These are phyloP conservation scores for Rubroshorea leprosula DNA, from an alignment of 345 rosid species.

Conservation along the genomic window DNA sequence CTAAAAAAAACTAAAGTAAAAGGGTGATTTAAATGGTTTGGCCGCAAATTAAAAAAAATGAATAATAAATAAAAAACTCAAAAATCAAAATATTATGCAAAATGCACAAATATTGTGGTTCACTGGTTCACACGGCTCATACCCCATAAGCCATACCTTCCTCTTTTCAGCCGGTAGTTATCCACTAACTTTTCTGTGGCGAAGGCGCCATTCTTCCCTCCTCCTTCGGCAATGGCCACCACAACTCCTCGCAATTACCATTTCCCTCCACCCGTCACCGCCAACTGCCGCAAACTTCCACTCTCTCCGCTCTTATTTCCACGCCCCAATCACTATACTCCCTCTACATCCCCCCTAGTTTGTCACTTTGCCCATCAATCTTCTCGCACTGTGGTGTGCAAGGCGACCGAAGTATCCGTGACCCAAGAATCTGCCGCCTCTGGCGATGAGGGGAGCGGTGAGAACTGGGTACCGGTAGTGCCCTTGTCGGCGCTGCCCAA, in stretches of 20 bases:
- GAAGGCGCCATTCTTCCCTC: neutral
- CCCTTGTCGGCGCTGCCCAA: constrained; percentile 80
- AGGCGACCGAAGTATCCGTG: constrained; percentile 54
- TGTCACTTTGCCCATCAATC: constrained; percentile 16
- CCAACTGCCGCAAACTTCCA: constrained; percentile 19
- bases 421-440: constrained; percentile 35
- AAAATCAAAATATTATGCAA: too few species aligned
- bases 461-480: constrained; percentile 88
- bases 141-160: neutral
- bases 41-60: too few species aligned
- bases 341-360: constrained; percentile 19
- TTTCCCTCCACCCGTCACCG: constrained; percentile 5
- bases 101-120: neutral
- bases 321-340: constrained; percentile 5
- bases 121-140: neutral
- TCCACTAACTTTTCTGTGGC: constrained; percentile 17
- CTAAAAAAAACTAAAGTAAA: too few species aligned
- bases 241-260: constrained; percentile 5
- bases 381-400: constrained; percentile 29
- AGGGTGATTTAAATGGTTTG: too few species aligned
- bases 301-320: constrained; percentile 3
- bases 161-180: neutral
- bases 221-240: constrained; percentile 9
- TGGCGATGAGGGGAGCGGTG: constrained; percentile 27
- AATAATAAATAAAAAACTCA: too few species aligned